These are phyloP conservation scores for Cetradonia linearis DNA, from an alignment of 495 filamentous ascomycete genomes.

Conservation along the genomic window DNA sequence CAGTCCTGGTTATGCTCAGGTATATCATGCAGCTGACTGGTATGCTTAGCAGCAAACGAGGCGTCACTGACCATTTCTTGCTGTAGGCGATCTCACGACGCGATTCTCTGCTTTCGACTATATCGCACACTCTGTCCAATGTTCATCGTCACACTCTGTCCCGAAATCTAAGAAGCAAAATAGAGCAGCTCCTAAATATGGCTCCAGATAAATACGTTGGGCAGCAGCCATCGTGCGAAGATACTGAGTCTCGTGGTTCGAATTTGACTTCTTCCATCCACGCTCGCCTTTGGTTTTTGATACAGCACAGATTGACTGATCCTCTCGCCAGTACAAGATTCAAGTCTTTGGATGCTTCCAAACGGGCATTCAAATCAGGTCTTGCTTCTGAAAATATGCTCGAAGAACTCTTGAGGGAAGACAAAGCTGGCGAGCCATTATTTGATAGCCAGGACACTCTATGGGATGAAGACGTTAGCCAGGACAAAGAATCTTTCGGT, in stretches of 20 bases:
- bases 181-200: neutral
- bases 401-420: neutral
- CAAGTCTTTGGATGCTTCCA: neutral
- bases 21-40: conserved; percentile 14
- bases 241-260: neutral
- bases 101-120: conserved; percentile 29
- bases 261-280: neutral
- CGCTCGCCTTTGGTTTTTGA: conserved; percentile 11
- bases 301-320: neutral
- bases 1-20: conserved; percentile 31
- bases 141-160: conserved; percentile 11
- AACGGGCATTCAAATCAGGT: too few species aligned
- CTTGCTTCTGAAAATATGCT: conserved; percentile 1
- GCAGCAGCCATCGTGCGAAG: neutral
- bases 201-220: neutral
- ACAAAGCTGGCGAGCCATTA: neutral
- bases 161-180: neutral
- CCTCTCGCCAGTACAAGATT: neutral
- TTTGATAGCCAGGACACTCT: conserved; percentile 9
- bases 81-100: conserved; percentile 35
- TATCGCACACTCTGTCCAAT: conserved; percentile 20
- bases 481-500: neutral
- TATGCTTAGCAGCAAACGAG: neutral
- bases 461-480: neutral
- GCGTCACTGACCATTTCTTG: neutral